Evolutionary conservation across 148 eudicot genomes (phyloP).

Genomic region (Amaranthus palmeri): DNA sequence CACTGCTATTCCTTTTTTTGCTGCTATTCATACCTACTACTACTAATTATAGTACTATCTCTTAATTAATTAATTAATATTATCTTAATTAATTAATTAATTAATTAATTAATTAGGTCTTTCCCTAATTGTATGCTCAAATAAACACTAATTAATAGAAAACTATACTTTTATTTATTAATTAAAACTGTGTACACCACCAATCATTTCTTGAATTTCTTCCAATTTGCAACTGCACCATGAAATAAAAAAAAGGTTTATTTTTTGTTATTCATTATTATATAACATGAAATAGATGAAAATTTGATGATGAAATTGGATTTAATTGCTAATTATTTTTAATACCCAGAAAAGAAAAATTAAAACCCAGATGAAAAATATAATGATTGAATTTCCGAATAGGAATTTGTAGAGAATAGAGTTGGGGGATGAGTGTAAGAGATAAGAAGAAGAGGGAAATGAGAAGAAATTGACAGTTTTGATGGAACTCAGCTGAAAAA

Average conservation of each 20-base stretch:
- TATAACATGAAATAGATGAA: not conserved
- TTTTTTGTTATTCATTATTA: not conserved
- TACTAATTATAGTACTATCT: too few species aligned
- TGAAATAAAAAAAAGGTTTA: not conserved
- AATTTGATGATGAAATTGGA: not conserved
- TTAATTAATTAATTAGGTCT: not conserved
- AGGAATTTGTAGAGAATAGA: constrained; percentile 12
- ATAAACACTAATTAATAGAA: not conserved
- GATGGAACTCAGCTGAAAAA: constrained; percentile 36
- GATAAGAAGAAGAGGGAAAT: constrained; percentile 13
- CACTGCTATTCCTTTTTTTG: constrained; percentile 42
- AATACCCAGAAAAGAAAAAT: constrained; percentile 16
- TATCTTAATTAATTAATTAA: not conserved
- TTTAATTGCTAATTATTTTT: not conserved
- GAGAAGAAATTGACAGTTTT: constrained; percentile 24
- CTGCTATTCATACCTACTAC: constrained; percentile 31
- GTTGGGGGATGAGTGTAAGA: constrained; percentile 17
- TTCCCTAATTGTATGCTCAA: constrained; percentile 13
- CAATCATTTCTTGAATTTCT: constrained; percentile 18
- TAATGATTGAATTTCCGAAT: not conserved
- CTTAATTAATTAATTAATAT: not conserved
- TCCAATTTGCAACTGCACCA: not conserved
- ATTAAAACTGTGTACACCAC: constrained; percentile 29
- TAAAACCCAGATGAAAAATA: constrained; percentile 26
- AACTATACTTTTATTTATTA: constrained; percentile 10